phyloP scores from a whole-genome alignment of 1,139 yeast genomes.

The Insectozyma bohioensis region DNA sequence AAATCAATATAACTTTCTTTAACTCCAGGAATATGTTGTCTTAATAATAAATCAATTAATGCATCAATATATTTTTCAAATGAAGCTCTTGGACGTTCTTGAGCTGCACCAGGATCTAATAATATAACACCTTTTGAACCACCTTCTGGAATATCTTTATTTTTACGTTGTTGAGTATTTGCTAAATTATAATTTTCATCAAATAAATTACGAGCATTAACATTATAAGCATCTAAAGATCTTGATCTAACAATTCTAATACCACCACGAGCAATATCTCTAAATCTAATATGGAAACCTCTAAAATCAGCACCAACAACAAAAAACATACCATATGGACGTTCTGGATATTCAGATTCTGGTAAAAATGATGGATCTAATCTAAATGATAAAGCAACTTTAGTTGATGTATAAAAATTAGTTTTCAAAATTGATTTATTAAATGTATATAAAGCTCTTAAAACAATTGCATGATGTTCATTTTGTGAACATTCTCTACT shows the following conservation, averaged over 20 bases:
- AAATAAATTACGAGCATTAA: constrained; percentile 83
- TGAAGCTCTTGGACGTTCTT: constrained; percentile 79
- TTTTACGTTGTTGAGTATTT: constrained; percentile 92
- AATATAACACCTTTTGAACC: constrained; percentile 97
- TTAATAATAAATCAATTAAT: constrained; percentile 80
- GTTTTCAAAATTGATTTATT: constrained; percentile 89
- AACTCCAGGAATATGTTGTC: constrained; percentile 69
- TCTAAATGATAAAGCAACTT: constrained; percentile 93
- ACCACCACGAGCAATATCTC: constrained; percentile 98
- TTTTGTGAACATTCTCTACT: constrained; percentile 76
- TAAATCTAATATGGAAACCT: constrained; percentile 95
- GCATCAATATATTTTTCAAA: constrained; percentile 93
- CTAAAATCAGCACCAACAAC: constrained; percentile 96
- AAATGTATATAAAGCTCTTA: constrained; percentile 79
- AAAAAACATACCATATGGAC: constrained; percentile 92
- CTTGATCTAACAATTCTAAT: constrained; percentile 92
- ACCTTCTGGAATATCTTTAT: constrained; percentile 98
- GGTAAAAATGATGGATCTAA: constrained; percentile 87
- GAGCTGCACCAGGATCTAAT: constrained; percentile 77
- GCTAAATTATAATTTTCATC: constrained; percentile 97
- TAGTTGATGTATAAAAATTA: constrained; percentile 89
- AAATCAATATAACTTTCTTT: constrained; percentile 86
- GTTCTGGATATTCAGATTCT: constrained; percentile 81
- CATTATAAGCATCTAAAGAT: constrained; percentile 79
- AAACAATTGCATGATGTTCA: constrained; percentile 74